Evolutionary conservation across 768 basidiomycete species (phyloP).

Genomic region (Lactarius sanguifluus): DNA sequence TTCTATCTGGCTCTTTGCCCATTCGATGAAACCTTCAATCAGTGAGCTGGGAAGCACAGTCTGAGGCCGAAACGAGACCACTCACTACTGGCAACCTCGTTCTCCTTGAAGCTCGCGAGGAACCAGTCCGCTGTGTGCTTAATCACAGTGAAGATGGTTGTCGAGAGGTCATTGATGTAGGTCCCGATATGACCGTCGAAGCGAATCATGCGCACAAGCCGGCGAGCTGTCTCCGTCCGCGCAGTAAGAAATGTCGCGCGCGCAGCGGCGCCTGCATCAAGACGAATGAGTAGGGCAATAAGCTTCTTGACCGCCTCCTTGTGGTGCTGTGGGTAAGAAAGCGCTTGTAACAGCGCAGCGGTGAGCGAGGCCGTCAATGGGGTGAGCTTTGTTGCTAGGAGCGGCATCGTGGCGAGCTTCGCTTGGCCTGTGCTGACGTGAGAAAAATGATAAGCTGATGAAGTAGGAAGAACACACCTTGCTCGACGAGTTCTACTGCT

Average conservation of each 20-base stretch:
- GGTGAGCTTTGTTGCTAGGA: conserved; percentile 58
- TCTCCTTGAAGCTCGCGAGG: conserved; percentile 91
- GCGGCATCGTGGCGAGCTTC: conserved; percentile 57
- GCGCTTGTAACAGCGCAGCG: conserved; percentile 64
- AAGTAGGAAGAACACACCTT: conserved; percentile 47
- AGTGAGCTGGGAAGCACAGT: neutral
- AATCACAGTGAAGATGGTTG: conserved; percentile 91
- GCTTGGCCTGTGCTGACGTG: conserved; percentile 47
- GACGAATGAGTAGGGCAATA: conserved; percentile 67
- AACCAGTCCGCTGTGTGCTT: conserved; percentile 99
- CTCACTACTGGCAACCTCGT: conserved; percentile 89
- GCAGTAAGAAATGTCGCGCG: conserved; percentile 80
- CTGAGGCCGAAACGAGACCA: conserved; percentile 22
- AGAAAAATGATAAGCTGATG: neutral
- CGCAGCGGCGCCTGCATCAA: conserved; percentile 77
- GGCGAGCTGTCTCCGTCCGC: conserved; percentile 69
- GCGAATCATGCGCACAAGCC: conserved; percentile 79
- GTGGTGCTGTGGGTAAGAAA: conserved; percentile 73
- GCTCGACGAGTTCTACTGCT: conserved; percentile 80
- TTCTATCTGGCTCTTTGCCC: conserved; percentile 87
- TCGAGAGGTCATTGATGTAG: conserved; percentile 83
- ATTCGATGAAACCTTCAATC: conserved; percentile 81
- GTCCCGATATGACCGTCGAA: conserved; percentile 87
- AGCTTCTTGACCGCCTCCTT: conserved; percentile 73
- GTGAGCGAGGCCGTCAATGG: conserved; percentile 67